Evolutionary conservation across 768 basidiomycete species (phyloP).

Genomic region (Boletus sp.): DNA sequence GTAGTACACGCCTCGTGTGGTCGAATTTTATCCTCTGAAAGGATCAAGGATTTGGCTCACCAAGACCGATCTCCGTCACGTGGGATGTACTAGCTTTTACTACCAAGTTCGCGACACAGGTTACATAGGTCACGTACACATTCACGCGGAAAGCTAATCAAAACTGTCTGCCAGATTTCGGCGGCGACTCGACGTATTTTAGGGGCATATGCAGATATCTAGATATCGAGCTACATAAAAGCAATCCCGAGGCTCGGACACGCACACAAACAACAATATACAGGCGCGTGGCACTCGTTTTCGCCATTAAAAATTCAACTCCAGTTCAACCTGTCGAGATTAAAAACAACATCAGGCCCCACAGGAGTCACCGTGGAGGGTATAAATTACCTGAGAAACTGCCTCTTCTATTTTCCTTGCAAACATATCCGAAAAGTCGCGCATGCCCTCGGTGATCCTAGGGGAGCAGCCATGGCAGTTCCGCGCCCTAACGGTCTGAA

Average conservation of each 20-base stretch:
- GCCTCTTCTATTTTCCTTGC: conserved; percentile 12
- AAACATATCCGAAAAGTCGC: conserved; percentile 7
- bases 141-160: neutral
- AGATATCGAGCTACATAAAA: neutral
- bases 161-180: neutral
- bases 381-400: conserved; percentile 3
- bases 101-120: too few relatives aligned
- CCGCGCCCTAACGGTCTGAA: neutral
- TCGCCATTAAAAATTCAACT: conserved; percentile 1
- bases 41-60: too few relatives aligned
- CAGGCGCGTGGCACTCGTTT: too few relatives aligned
- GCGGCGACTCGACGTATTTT: neutral
- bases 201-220: neutral
- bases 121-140: too few relatives aligned
- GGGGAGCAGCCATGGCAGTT: neutral
- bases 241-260: neutral
- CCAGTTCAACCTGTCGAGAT: conserved; percentile 1
- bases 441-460: conserved; percentile 11
- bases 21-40: too few relatives aligned
- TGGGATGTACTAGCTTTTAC: too few relatives aligned
- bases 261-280: neutral
- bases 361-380: neutral
- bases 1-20: too few relatives aligned
- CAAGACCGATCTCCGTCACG: too few relatives aligned
- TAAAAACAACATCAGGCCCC: neutral